These are phyloP conservation scores for Ustilago cynodontis DNA, from an alignment of 1,284 basidiomycete genomes.

Conservation along the genomic window DNA sequence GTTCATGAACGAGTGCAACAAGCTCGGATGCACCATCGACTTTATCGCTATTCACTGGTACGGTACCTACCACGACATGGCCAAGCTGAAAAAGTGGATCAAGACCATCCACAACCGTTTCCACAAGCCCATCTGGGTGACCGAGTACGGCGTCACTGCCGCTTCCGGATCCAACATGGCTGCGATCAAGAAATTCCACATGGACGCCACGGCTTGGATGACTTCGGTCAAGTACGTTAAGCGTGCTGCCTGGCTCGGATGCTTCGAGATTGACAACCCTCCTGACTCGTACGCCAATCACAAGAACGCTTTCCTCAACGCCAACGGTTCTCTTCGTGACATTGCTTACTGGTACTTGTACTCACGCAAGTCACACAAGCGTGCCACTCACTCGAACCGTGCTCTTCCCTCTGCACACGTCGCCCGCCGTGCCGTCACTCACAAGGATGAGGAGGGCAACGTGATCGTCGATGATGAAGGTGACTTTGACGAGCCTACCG, in stretches of 20 bases:
- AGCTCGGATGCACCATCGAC: slow-evolving; percentile 60
- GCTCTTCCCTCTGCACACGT: slow-evolving; percentile 41
- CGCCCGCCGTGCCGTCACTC: slow-evolving; percentile 36
- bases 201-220: slow-evolving; percentile 60
- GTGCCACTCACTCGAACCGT: slow-evolving; percentile 51
- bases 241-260: slow-evolving; percentile 66
- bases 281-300: slow-evolving; percentile 64
- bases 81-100: slow-evolving; percentile 58
- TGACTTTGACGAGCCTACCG: slow-evolving; percentile 27
- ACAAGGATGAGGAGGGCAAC: slow-evolving; percentile 54
- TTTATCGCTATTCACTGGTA: slow-evolving; percentile 70
- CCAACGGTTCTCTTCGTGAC: slow-evolving; percentile 53
- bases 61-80: slow-evolving; percentile 60
- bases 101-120: slow-evolving; percentile 55
- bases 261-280: slow-evolving; percentile 60
- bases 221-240: slow-evolving; percentile 54
- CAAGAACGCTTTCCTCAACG: slow-evolving; percentile 65
- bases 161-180: slow-evolving; percentile 50
- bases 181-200: slow-evolving; percentile 59
- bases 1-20: slow-evolving; percentile 63
- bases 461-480: slow-evolving; percentile 50
- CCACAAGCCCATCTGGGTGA: slow-evolving; percentile 65
- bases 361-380: slow-evolving; percentile 33
- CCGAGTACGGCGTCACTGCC: slow-evolving; percentile 67
- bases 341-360: slow-evolving; percentile 60